phyloP scores from a whole-genome alignment of 495 filamentous ascomycete genomes.

The Hypomontagnella submonticulosa region DNA sequence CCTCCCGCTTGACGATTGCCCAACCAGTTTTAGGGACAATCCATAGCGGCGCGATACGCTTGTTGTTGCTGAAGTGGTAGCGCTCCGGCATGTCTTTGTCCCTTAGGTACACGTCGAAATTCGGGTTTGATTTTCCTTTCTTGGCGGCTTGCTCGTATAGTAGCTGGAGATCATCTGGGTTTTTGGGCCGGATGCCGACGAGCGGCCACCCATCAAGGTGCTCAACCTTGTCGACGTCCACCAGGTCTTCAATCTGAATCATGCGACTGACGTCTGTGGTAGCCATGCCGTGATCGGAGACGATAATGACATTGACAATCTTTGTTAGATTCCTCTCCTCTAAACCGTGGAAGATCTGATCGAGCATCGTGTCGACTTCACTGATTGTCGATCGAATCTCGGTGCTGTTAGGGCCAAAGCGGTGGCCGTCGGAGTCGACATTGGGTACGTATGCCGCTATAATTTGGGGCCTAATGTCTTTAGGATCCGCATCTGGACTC shows the following conservation, averaged over 20 bases:
- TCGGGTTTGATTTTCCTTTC: slow-evolving; percentile 66
- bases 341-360: slow-evolving; percentile 76
- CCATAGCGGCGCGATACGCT: slow-evolving; percentile 92
- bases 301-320: slow-evolving; percentile 96
- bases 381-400: slow-evolving; percentile 80
- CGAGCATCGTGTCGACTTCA: slow-evolving; percentile 82
- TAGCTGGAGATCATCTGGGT: slow-evolving; percentile 65
- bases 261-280: slow-evolving; percentile 84
- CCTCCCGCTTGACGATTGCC: slow-evolving; percentile 82
- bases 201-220: slow-evolving; percentile 96
- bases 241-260: slow-evolving; percentile 90
- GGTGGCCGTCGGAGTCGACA: slow-evolving; percentile 86
- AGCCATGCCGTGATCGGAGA: slow-evolving; percentile 98
- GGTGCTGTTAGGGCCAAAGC: slow-evolving; percentile 92
- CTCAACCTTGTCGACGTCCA: slow-evolving; percentile 77
- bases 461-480: slow-evolving; percentile 76
- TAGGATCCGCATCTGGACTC: slow-evolving; percentile 48
- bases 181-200: slow-evolving; percentile 83
- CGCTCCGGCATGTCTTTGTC: slow-evolving; percentile 86
- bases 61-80: slow-evolving; percentile 86
- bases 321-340: slow-evolving; percentile 83
- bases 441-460: slow-evolving; percentile 95
- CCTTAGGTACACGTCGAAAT: slow-evolving; percentile 83
- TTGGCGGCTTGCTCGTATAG: slow-evolving; percentile 62
- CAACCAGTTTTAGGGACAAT: slow-evolving; percentile 90